Percentiles rank a stretch among this genome's conserved stretches.
Evolutionary conservation across 2,329 filamentous ascomycete species (phyloP).

Genomic region (Ceratocystis colombiana): DNA sequence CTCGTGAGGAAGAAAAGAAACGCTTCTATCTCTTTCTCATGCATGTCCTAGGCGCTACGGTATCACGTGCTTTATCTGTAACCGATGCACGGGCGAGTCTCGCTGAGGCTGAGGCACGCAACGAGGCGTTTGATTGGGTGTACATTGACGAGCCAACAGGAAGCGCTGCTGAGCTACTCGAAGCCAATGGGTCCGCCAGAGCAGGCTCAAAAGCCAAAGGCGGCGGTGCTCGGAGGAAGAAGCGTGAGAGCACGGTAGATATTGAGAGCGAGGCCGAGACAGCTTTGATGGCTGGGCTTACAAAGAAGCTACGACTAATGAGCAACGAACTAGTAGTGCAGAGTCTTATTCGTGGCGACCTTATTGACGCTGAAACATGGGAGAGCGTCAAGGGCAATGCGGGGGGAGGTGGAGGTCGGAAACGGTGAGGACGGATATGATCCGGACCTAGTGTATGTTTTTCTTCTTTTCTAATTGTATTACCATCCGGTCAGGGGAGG

Average conservation of each 20-base stretch:
- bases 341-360: conserved; percentile 74
- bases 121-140: conserved; percentile 58
- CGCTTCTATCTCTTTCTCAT: conserved; percentile 71
- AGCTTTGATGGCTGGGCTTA: conserved; percentile 27
- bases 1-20: conserved; percentile 49
- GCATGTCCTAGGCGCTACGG: conserved; percentile 62
- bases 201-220: neutral
- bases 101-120: conserved; percentile 30
- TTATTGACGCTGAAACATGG: conserved; percentile 54
- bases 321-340: conserved; percentile 84
- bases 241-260: conserved; percentile 28
- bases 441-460: conserved; percentile 14
- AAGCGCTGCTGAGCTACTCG: conserved; percentile 43
- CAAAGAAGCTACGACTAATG: conserved; percentile 54
- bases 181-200: conserved; percentile 25
- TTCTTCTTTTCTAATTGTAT: neutral
- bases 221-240: conserved; percentile 24
- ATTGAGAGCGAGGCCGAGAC: conserved; percentile 10
- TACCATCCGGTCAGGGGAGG: neutral
- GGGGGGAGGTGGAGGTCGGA: neutral
- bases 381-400: conserved; percentile 8
- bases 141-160: conserved; percentile 61
- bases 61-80: conserved; percentile 56
- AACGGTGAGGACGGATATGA: neutral
- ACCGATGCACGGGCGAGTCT: conserved; percentile 54